Base-by-base conservation (phyloP, 2,329 filamentous ascomycete genomes). In the Proliferodiscus dingleyae region DNA sequence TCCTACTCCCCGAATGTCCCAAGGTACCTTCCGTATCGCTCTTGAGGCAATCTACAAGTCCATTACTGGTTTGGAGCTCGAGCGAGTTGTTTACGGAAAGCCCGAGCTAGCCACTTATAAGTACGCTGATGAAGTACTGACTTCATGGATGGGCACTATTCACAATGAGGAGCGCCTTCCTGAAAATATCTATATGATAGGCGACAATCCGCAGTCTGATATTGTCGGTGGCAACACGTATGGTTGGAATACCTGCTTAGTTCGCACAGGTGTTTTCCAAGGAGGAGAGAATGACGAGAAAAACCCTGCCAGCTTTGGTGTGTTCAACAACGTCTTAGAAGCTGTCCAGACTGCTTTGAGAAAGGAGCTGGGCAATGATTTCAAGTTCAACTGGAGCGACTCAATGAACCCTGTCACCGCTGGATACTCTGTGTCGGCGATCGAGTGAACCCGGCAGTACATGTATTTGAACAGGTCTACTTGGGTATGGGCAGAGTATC, bases 191-290 rank as follows among this genome's bases (percentile, higher is more conserved):
- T 87, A 87, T 74, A 87, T 87, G 83, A 71, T 87, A 45, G 83
- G 83, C 54, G 83, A 87, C 67, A 87, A 87, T 70, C 83, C 83
- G 5, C 80, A 80, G 21, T 85, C 80, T 21, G 83, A 87, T 62
- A 87, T 87, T 59, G 74, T 85, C 53, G 85, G 85, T 51, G 85
- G 84, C 51, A 89, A 89, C 74, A 85, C 83, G 76, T 87, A 89
- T 66, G 83, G 83, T 49, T 89, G 85, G 85, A 89, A 89, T 69
- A 88, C 85, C 3, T 88, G 85, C 61, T 68, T 89, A 44, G 85
- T 89, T 46, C 79, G 84, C 61, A 89, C 85, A 0, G 85, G 85
- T 68, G 84, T 89, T 38, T 88, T 85, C 76, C 82, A 87, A 69
- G 85, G 85, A 51, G 83, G 78, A 15, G 83, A 80, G 48, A 89